These are phyloP conservation scores for Penicillium lagena DNA, from an alignment of 495 filamentous ascomycete genomes.

Conservation along the genomic window DNA sequence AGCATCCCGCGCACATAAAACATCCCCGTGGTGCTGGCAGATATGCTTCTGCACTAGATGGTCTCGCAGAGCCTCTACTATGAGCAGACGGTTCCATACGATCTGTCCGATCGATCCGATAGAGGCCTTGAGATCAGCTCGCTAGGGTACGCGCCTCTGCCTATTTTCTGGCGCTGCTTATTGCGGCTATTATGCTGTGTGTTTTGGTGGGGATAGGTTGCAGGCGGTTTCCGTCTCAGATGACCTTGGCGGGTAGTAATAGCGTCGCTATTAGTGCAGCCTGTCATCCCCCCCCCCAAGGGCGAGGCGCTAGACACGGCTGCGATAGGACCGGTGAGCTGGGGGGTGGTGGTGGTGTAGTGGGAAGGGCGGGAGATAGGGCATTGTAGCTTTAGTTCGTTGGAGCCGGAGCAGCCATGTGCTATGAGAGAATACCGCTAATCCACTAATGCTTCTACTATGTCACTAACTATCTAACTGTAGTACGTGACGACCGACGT, in stretches of 20 bases:
- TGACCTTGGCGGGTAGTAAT: conserved; percentile 35
- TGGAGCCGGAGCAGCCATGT: too few species aligned
- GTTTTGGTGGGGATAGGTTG: conserved; percentile 7
- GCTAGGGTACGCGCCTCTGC: conserved; percentile 18
- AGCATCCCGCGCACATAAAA: conserved; percentile 34
- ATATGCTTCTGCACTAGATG: conserved; percentile 32
- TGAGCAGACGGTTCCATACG: conserved; percentile 12
- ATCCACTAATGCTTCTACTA: too few species aligned
- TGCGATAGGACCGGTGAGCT: too few species aligned
- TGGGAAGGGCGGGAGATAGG: too few species aligned
- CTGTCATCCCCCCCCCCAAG: conserved; percentile 26
- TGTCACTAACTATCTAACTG: too few species aligned
- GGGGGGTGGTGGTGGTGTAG: too few species aligned
- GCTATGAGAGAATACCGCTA: too few species aligned
- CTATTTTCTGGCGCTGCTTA: conserved; percentile 18
- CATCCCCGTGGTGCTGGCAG: conserved; percentile 20
- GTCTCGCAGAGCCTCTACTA: conserved; percentile 37
- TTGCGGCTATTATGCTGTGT: conserved; percentile 13
- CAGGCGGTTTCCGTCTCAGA: conserved; percentile 18
- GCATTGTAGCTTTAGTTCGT: too few species aligned
- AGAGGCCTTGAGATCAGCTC: conserved; percentile 14
- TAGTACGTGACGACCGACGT: too few species aligned
- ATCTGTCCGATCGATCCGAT: background rate
- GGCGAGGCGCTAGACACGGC: too few species aligned
- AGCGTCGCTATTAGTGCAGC: conserved; percentile 44